These are phyloP conservation scores for Drechslerella coelobrocha DNA, from an alignment of 2,329 filamentous ascomycete genomes.

Conservation along the genomic window DNA sequence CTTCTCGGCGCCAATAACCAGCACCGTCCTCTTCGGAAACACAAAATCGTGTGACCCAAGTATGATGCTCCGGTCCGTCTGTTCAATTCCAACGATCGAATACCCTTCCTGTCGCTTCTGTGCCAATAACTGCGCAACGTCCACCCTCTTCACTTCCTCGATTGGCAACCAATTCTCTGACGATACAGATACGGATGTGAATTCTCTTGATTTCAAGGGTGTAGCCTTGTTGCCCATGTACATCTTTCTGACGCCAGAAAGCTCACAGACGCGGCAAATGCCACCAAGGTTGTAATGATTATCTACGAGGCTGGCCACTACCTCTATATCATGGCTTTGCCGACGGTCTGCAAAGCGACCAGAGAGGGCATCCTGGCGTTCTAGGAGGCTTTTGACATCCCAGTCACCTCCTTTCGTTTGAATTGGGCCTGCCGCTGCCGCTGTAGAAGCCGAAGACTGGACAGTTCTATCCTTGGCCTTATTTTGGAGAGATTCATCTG, in stretches of 20 bases:
- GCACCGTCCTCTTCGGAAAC: conserved; percentile 58
- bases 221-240: conserved; percentile 60
- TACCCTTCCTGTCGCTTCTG: conserved; percentile 61
- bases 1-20: conserved; percentile 64
- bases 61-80: conserved; percentile 63
- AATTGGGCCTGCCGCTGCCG: conserved; percentile 57
- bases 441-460: neutral
- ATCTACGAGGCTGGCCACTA: conserved; percentile 60
- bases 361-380: conserved; percentile 51
- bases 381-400: conserved; percentile 57
- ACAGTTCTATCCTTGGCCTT: conserved; percentile 15
- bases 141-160: conserved; percentile 56
- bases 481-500: conserved; percentile 51
- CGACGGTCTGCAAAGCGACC: conserved; percentile 52
- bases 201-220: conserved; percentile 60
- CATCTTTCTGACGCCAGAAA: conserved; percentile 62
- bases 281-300: conserved; percentile 54
- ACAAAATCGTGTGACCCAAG: conserved; percentile 56
- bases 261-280: conserved; percentile 62
- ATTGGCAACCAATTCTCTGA: conserved; percentile 63
- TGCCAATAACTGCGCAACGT: conserved; percentile 58
- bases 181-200: conserved; percentile 62
- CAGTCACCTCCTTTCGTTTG: conserved; percentile 64
- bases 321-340: conserved; percentile 52
- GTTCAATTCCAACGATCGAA: conserved; percentile 64